Percentiles rank a stretch among this genome's conserved stretches.
Conservation (phyloP, 768 basidiomycete species). For the Thelephora aurantiotincta region DNA sequence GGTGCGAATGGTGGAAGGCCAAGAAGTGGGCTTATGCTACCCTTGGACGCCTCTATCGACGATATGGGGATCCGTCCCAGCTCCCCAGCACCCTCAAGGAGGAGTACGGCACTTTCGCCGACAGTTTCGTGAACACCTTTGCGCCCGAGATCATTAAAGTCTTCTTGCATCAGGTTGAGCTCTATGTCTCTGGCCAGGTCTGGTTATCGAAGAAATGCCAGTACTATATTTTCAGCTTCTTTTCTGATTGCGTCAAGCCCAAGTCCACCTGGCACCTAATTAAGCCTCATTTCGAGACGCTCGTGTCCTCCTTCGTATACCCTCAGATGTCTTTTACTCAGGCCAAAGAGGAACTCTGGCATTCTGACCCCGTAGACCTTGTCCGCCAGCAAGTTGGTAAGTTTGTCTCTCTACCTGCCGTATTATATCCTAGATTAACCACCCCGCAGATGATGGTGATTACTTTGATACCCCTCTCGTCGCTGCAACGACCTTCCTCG, state of each 20-base stretch:
- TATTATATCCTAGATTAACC: neutral
- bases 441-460: conserved; percentile 66
- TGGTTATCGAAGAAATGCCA: conserved; percentile 80
- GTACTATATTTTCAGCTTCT: conserved; percentile 73
- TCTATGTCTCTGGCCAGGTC: conserved; percentile 56
- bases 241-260: conserved; percentile 86
- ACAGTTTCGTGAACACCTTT: conserved; percentile 63
- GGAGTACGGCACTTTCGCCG: conserved; percentile 57
- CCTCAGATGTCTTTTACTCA: conserved; percentile 74
- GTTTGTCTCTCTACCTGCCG: conserved; percentile 6
- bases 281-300: conserved; percentile 69
- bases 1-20: conserved; percentile 77
- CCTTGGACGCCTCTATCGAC: conserved; percentile 66
- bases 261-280: conserved; percentile 83
- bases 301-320: conserved; percentile 75
- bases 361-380: conserved; percentile 74
- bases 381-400: conserved; percentile 61
- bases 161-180: conserved; percentile 58
- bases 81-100: conserved; percentile 58
- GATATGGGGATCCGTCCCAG: conserved; percentile 83
- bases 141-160: conserved; percentile 81
- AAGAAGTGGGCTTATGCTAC: conserved; percentile 91
- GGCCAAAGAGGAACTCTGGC: conserved; percentile 55
- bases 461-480: conserved; percentile 63
- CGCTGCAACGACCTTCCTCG: conserved; percentile 68